Base-by-base conservation (phyloP, 169 alveolate genomes). In the Plasmodium ovale region DNA sequence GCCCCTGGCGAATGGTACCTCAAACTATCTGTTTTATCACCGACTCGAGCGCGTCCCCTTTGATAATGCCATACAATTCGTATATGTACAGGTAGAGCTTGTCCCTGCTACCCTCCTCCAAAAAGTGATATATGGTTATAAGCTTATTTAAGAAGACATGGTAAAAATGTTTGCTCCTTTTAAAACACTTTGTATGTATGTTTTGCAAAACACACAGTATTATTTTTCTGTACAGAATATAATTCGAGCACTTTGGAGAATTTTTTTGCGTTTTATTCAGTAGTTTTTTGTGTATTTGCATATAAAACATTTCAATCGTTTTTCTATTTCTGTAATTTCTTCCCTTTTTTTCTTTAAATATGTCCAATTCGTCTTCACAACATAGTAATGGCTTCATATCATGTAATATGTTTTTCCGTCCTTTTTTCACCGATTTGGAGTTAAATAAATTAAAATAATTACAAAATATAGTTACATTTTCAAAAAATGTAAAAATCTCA, bases 131-230 rank as follows among this genome's bases (percentile, higher is more conserved):
- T 23, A 82, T 42, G 5, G 90, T 82, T 19, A 82, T 53, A 67
- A 82, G 51, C 51, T 82, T 82, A 82, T 82, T 82, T 67, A 82
- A 58, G 58, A 82, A 82, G 33, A 82, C 54, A 54, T 82, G 67
- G 51, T 71, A 25, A 67, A 64, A 82, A 59, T 82, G 49, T 35
- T 82, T 82, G 37, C 33, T 82, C 5, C 37, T 71, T 27, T 82
- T 51, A 59, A 37, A 82, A 70, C 90, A 82, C 6, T 67, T 82
- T 67, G 29, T 35, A 67, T 70, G 67, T 67, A 82, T n/a, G 85
- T 67, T 54, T 31, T 49, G 35, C 33, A 82, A 82, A 21, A 65
- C 85, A n/a, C 51, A 70, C 9, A 51, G 44, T 16, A 82, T 82
- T 25, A 82, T 68, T 67, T 68, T 64, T 54, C 42, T 39, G 27